Percentiles rank a stretch among this genome's conserved stretches.
Conservation (phyloP, 306 rosid genomes). For the Chamaecrista fasciculata region DNA sequence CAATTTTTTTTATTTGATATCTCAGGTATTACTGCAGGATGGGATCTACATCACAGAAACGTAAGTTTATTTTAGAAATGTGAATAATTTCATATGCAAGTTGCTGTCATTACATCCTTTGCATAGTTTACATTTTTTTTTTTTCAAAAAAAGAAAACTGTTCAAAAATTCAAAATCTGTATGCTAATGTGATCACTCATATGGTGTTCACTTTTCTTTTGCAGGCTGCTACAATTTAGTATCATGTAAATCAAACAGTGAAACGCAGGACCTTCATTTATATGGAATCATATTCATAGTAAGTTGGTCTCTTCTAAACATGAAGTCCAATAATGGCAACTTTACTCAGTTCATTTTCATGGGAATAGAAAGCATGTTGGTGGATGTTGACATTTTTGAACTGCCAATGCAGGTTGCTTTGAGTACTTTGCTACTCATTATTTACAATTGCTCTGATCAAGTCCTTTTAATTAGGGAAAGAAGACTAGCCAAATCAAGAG, state of each 20-base stretch:
- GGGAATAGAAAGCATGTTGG: constrained; percentile 6
- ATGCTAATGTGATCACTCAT: not conserved
- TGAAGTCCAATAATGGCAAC: not conserved
- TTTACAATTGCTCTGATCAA: constrained; percentile 94
- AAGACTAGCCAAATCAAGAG: constrained; percentile 71
- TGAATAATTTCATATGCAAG: not conserved
- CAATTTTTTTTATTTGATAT: constrained; percentile 29
- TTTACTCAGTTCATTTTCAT: not conserved
- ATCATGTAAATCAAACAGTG: constrained; percentile 69
- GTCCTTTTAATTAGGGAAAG: constrained; percentile 85
- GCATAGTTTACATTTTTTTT: not conserved
- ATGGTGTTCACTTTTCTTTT: constrained; percentile 34
- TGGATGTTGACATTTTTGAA: constrained; percentile 40
- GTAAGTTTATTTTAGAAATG: constrained; percentile 45
- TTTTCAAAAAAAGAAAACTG: not conserved
- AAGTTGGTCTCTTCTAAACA: constrained; percentile 45
- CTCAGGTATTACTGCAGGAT: constrained; percentile 86
- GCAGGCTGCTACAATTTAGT: constrained; percentile 87
- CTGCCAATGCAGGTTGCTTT: constrained; percentile 87
- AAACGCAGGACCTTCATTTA: constrained; percentile 64
- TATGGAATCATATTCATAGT: constrained; percentile 87
- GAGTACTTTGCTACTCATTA: constrained; percentile 81
- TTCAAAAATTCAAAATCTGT: not conserved
- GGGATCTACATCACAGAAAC: constrained; percentile 78
- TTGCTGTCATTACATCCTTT: not conserved